Evolutionary conservation across 2,329 filamentous ascomycete genomes (phyloP).

Genomic region (Berkeleyomyces rouxiae): DNA sequence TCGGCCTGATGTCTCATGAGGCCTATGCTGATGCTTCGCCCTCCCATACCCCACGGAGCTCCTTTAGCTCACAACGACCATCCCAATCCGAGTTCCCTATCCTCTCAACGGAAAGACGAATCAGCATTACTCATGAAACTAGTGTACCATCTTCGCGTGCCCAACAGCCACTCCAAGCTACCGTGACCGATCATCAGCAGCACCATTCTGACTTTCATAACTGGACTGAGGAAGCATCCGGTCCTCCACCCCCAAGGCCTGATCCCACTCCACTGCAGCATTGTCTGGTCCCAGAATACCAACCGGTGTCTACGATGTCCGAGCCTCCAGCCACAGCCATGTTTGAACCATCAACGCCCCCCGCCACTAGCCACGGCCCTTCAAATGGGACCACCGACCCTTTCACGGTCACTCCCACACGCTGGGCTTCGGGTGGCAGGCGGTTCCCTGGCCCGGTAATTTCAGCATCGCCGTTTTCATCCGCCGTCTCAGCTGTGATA

Average conservation of each 20-base stretch:
- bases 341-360: constrained; percentile 12
- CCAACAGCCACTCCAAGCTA: constrained; percentile 10
- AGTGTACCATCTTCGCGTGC: constrained; percentile 24
- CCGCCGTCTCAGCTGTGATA: constrained; percentile 40
- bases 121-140: constrained; percentile 22
- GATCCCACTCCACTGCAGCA: constrained; percentile 5
- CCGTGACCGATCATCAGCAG: background rate
- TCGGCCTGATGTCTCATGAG: constrained; percentile 36
- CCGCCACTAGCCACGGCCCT: background rate
- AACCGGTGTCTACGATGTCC: constrained; percentile 17
- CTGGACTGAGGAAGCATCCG: background rate
- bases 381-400: constrained; percentile 16
- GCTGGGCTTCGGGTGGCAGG: constrained; percentile 20
- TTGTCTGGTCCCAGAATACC: constrained; percentile 18
- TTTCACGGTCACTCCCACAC: constrained; percentile 15
- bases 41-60: constrained; percentile 1
- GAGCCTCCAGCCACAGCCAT: constrained; percentile 17
- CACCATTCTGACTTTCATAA: constrained; percentile 1
- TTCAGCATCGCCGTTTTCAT: constrained; percentile 42
- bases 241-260: constrained; percentile 21
- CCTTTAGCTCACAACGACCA: constrained; percentile 25
- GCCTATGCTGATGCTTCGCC: constrained; percentile 12
- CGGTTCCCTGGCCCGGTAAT: constrained; percentile 34
- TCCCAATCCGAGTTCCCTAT: constrained; percentile 27
- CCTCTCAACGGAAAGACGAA: constrained; percentile 25